A percentile compares a stretch with the other conserved stretches of the same genome.
Evolutionary conservation across 2,329 filamentous ascomycete genomes (phyloP).

Genomic region (Metarhizium brunneum): DNA sequence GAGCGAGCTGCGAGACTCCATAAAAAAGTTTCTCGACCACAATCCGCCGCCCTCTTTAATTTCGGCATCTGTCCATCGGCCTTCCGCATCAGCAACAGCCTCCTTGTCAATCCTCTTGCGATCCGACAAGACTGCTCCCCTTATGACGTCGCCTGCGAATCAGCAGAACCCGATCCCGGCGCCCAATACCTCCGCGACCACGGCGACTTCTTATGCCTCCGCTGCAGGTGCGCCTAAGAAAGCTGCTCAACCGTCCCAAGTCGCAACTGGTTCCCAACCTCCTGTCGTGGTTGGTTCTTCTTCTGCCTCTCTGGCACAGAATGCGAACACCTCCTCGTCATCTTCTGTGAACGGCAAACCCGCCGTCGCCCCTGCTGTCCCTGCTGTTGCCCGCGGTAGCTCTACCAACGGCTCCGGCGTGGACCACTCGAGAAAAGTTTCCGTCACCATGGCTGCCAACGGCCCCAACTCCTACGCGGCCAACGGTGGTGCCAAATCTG

Average conservation of each 20-base stretch:
- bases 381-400: constrained; percentile 55
- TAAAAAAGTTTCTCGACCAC: constrained; percentile 1
- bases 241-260: constrained; percentile 49
- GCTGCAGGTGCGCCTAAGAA: constrained; percentile 56
- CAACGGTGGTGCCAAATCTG: constrained; percentile 60
- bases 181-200: constrained; percentile 47
- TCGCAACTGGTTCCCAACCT: constrained; percentile 46
- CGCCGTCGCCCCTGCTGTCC: constrained; percentile 60
- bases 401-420: constrained; percentile 58
- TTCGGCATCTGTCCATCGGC: background rate
- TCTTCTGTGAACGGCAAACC: constrained; percentile 81
- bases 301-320: constrained; percentile 39
- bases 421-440: constrained; percentile 77
- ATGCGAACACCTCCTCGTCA: constrained; percentile 56
- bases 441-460: constrained; percentile 83
- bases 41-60: constrained; percentile 8
- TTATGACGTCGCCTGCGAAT: constrained; percentile 54
- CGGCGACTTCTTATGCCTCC: constrained; percentile 57
- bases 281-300: constrained; percentile 48
- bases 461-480: constrained; percentile 65
- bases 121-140: constrained; percentile 12
- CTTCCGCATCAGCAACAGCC: background rate
- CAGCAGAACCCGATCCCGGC: constrained; percentile 46
- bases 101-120: background rate
- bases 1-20: constrained; percentile 4